Conservation (phyloP, 2,329 filamentous ascomycete species). For the Dactylellina cionopaga region DNA sequence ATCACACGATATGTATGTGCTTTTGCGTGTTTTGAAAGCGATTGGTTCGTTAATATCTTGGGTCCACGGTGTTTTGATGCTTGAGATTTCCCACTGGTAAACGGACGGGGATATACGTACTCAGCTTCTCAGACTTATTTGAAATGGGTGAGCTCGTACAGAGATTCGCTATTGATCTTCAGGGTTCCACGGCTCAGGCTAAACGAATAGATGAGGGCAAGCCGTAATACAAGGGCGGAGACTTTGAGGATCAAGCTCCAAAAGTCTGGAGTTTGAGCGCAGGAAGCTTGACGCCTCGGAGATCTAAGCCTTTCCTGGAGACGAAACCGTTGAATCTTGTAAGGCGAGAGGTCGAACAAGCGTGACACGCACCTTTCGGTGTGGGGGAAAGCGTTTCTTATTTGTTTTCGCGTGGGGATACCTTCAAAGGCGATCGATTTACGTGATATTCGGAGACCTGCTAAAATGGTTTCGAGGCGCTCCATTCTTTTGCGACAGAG, state of each 20-base stretch:
- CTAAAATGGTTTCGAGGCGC: conserved; percentile 23
- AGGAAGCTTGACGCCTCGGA: conserved; percentile 14
- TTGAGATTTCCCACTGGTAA: conserved; percentile 8
- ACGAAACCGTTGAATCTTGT: conserved; percentile 2
- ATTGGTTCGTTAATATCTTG: conserved; percentile 24
- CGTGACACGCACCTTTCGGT: conserved; percentile 24
- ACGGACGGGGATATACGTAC: neutral
- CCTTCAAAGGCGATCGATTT: conserved; percentile 22
- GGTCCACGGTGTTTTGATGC: conserved; percentile 3
- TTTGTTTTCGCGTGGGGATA: conserved; percentile 40
- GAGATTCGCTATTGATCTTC: conserved; percentile 31
- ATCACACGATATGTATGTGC: conserved; percentile 40
- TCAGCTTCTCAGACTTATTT: too few relatives aligned
- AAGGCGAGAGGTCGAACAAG: conserved; percentile 7
- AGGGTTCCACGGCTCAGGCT: conserved; percentile 37
- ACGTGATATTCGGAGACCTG: conserved; percentile 31
- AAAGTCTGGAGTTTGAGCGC: conserved; percentile 5
- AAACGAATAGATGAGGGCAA: conserved; percentile 12
- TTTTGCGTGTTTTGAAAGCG: conserved; percentile 3
- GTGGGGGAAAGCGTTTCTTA: conserved; percentile 17
- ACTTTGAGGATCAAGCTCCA: conserved; percentile 1
- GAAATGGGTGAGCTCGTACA: conserved; percentile 6
- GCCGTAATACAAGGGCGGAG: neutral
- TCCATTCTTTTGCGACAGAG: neutral
- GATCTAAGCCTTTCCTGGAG: neutral